phyloP scores from a whole-genome alignment of 352 stramenopile genomes.

The Blastocystis sp. region DNA sequence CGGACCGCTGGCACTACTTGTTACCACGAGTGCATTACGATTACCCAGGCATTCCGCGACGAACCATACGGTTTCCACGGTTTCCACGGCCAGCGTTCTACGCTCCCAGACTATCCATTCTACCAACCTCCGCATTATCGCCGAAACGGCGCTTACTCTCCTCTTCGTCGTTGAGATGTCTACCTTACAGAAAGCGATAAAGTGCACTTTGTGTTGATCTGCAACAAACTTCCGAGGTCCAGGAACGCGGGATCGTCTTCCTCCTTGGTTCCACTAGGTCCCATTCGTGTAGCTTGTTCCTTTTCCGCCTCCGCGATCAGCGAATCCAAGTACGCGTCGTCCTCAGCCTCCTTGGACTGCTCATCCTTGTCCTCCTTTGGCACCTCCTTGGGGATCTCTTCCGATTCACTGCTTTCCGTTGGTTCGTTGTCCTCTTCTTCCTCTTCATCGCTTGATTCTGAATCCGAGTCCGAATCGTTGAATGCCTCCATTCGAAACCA shows the following conservation, averaged over 20 bases:
- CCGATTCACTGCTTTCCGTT: not conserved
- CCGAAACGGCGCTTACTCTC: conserved; percentile 7
- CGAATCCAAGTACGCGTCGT: not conserved
- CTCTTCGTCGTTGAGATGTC: not conserved
- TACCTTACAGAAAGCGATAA: not conserved
- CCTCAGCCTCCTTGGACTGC: not conserved
- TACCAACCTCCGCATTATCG: not conserved
- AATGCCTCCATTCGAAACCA: not conserved
- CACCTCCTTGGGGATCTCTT: not conserved
- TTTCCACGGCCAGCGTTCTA: not conserved
- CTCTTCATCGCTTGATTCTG: not conserved
- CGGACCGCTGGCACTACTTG: no score
- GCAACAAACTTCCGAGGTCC: not conserved
- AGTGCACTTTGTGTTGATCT: conserved; percentile 26
- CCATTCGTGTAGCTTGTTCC: not conserved
- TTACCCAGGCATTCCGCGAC: not conserved
- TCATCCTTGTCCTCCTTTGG: not conserved
- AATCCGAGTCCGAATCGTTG: not conserved
- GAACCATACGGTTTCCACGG: not conserved
- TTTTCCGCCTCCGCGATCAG: not conserved
- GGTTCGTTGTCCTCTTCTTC: not conserved
- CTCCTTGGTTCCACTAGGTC: not conserved
- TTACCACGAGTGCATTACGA: no score
- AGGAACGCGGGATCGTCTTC: not conserved
- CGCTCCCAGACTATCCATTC: not conserved